phyloP scores from a whole-genome alignment of 495 filamentous ascomycete species.

The Saxophila tyrrhenica region DNA sequence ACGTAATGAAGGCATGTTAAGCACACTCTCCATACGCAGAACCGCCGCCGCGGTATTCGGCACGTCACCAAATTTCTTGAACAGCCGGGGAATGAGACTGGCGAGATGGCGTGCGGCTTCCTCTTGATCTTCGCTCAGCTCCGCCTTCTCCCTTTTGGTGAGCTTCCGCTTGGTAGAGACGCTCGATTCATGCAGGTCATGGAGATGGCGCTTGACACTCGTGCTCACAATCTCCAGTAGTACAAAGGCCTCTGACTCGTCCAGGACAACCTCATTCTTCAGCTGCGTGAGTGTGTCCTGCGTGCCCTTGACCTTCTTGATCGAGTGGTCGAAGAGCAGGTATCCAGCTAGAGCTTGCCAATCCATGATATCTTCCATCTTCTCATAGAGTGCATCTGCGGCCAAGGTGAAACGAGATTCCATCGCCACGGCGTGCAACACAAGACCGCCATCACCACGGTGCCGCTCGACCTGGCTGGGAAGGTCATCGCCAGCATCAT shows the following conservation, averaged over 20 bases:
- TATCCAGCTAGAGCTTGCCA: slow-evolving; percentile 88
- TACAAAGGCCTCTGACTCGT: slow-evolving; percentile 67
- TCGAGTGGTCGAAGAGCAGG: slow-evolving; percentile 81
- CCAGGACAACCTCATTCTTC: slow-evolving; percentile 55
- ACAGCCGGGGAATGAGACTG: slow-evolving; percentile 63
- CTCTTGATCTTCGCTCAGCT: slow-evolving; percentile 55
- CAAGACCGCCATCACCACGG: slow-evolving; percentile 24
- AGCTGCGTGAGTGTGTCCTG: slow-evolving; percentile 47
- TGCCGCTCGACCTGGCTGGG: slow-evolving; percentile 25
- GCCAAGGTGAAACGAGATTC: slow-evolving; percentile 80
- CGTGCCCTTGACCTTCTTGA: slow-evolving; percentile 38
- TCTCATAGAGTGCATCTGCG: slow-evolving; percentile 71
- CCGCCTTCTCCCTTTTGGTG: slow-evolving; percentile 46
- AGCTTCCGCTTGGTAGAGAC: slow-evolving; percentile 26
- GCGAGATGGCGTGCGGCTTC: slow-evolving; percentile 64
- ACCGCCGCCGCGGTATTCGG: slow-evolving; percentile 76
- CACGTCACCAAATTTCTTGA: slow-evolving; percentile 87
- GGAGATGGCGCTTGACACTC: slow-evolving; percentile 56
- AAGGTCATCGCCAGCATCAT: slow-evolving; percentile 45
- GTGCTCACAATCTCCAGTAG: slow-evolving; percentile 78
- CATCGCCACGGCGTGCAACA: slow-evolving; percentile 43
- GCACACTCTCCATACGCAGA: slow-evolving; percentile 71
- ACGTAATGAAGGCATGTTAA: slow-evolving; percentile 80
- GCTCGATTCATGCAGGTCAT: slow-evolving; percentile 36
- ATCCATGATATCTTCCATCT: slow-evolving; percentile 62